phyloP scores from a whole-genome alignment of 805 yeast species.

The Wickerhamiella nectarea region DNA sequence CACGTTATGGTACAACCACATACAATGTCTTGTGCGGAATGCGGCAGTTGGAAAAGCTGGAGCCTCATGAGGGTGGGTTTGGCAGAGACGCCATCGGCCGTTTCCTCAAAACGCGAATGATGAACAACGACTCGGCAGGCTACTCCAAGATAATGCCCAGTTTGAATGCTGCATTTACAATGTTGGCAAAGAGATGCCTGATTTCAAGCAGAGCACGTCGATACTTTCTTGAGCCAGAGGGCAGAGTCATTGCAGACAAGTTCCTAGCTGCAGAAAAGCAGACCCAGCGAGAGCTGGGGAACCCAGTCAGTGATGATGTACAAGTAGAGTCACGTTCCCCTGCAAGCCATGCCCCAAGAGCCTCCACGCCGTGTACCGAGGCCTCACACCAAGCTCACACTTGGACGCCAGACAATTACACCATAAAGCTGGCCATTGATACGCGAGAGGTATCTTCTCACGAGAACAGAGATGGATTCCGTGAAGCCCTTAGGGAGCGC shows the following conservation, averaged over 20 bases:
- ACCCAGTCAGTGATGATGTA: neutral
- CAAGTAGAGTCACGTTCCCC: too few relatives aligned
- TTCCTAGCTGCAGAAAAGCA: constrained; percentile 45
- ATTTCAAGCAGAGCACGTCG: constrained; percentile 31
- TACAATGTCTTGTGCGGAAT: constrained; percentile 17
- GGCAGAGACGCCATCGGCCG: constrained; percentile 43
- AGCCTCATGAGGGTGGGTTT: constrained; percentile 36
- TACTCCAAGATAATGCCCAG: constrained; percentile 12
- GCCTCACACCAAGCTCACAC: constrained; percentile 11
- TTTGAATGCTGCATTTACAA: constrained; percentile 32
- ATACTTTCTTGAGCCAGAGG: constrained; percentile 57
- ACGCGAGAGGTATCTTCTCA: constrained; percentile 67
- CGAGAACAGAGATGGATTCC: constrained; percentile 57
- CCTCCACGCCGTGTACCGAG: neutral
- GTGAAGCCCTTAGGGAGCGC: constrained; percentile 34
- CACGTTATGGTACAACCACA: constrained; percentile 16
- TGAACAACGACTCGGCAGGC: constrained; percentile 13
- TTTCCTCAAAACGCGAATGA: constrained; percentile 19
- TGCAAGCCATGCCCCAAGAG: neutral
- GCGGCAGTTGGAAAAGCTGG: constrained; percentile 14
- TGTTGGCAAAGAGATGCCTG: constrained; percentile 45
- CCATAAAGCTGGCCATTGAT: constrained; percentile 53
- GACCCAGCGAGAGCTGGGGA: constrained; percentile 21
- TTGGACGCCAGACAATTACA: constrained; percentile 55
- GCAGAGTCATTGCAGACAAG: constrained; percentile 45